These are phyloP conservation scores for Vaccinium myrtillus DNA, from an alignment of 148 eudicot genomes.

Conservation along the genomic window DNA sequence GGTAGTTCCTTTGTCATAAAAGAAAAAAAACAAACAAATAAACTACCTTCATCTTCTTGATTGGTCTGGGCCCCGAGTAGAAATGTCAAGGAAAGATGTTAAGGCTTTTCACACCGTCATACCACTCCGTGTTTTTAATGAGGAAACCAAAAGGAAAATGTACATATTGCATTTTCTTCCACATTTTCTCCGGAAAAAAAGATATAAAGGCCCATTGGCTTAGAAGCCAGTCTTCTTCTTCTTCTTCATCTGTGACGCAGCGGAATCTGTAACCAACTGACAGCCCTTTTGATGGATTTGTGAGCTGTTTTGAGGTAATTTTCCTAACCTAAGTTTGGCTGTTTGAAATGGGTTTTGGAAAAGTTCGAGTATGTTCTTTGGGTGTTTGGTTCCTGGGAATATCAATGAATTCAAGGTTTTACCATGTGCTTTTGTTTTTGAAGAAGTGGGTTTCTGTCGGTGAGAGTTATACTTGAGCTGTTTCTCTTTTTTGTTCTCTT, in stretches of 20 bases:
- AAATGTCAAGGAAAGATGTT: background rate
- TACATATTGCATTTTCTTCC: background rate
- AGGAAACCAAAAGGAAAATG: background rate
- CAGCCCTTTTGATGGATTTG: background rate
- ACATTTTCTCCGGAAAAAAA: background rate
- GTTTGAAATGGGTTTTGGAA: background rate
- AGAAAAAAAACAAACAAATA: too few relatives aligned
- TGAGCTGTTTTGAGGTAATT: conserved; percentile 14
- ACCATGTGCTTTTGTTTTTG: background rate
- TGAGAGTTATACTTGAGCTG: background rate
- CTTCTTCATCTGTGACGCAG: too few relatives aligned
- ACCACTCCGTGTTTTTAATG: background rate
- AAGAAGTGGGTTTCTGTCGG: background rate
- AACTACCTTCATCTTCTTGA: background rate
- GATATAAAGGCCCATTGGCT: conserved; percentile 1
- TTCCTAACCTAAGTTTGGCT: background rate
- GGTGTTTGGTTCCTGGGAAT: conserved; percentile 8
- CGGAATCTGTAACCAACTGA: background rate
- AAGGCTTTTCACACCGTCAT: background rate
- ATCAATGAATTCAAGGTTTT: background rate
- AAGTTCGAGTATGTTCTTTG: background rate
- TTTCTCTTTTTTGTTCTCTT: background rate
- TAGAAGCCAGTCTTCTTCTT: background rate
- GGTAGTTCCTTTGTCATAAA: too few relatives aligned
- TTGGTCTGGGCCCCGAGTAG: background rate